Conservation (phyloP, 192 early-diverging fungal species). For the Anaeromyces robustus region DNA sequence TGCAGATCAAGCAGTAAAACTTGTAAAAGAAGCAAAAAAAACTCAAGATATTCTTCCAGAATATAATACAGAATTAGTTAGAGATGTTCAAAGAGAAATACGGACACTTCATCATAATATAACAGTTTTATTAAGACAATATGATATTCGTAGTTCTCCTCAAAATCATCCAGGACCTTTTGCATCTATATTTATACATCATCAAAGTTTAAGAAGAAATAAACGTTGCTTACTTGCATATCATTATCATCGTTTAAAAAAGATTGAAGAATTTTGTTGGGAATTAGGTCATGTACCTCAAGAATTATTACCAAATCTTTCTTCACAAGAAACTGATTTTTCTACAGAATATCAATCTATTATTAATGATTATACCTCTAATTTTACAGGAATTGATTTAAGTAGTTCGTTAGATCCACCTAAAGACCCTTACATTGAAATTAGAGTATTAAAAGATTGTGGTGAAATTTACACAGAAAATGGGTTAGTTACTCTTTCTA, state of each 20-base stretch:
- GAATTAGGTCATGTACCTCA: conserved; percentile 34
- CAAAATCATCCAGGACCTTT: not conserved
- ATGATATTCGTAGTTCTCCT: not conserved
- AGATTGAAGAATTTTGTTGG: conserved; percentile 54
- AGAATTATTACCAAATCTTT: conserved; percentile 13
- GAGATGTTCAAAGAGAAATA: conserved; percentile 64
- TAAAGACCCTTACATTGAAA: conserved; percentile 78
- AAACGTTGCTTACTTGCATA: conserved; percentile 84
- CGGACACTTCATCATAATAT: conserved; percentile 20
- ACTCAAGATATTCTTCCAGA: conserved; percentile 48
- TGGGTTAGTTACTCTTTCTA: conserved; percentile 53
- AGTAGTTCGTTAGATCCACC: conserved; percentile 64
- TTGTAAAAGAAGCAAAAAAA: conserved; percentile 67
- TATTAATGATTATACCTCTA: conserved; percentile 35
- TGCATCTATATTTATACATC: conserved; percentile 29
- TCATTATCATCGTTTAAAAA: conserved; percentile 50
- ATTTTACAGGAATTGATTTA: conserved; percentile 47
- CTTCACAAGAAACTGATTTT: conserved; percentile 44
- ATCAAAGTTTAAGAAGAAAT: conserved; percentile 50
- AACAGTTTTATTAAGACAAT: not conserved
- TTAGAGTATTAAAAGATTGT: conserved; percentile 71
- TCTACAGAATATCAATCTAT: conserved; percentile 42
- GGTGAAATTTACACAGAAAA: conserved; percentile 77
- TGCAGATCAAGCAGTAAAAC: conserved; percentile 61
- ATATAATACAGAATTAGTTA: conserved; percentile 69